These are phyloP conservation scores for Perilla frutescens DNA, from an alignment of 257 asterid species.

Conservation along the genomic window DNA sequence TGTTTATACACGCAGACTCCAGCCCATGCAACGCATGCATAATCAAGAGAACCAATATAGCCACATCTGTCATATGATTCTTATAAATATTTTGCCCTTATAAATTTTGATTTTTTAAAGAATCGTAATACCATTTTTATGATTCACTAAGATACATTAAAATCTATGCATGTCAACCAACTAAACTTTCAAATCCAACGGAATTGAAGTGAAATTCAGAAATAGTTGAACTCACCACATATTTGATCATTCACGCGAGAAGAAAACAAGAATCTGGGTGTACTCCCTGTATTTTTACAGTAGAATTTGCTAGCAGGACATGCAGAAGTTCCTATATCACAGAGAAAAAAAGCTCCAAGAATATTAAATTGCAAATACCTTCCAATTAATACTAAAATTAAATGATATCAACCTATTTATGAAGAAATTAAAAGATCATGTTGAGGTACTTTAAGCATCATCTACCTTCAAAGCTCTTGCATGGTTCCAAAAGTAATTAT, in stretches of 20 bases:
- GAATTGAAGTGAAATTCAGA: background rate
- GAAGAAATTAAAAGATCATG: slow-evolving; percentile 1
- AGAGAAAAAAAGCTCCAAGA: slow-evolving; percentile 25
- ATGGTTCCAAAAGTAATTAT: background rate
- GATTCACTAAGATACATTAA: slow-evolving; percentile 12
- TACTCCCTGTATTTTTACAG: slow-evolving; percentile 87
- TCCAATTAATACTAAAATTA: background rate
- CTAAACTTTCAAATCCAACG: background rate
- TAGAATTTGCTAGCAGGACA: slow-evolving; percentile 90
- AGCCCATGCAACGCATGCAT: slow-evolving; percentile 19
- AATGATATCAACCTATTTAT: slow-evolving; percentile 1
- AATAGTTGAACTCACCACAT: slow-evolving; percentile 65
- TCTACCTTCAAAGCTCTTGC: slow-evolving; percentile 7
- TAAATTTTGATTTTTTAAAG: slow-evolving; percentile 14
- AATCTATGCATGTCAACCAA: slow-evolving; percentile 27
- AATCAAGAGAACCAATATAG: background rate
- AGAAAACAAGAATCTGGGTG: slow-evolving; percentile 79
- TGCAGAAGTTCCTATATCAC: slow-evolving; percentile 81
- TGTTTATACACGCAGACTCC: background rate
- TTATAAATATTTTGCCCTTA: background rate
- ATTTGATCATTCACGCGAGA: slow-evolving; percentile 84
- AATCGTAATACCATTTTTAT: slow-evolving; percentile 9
- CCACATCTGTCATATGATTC: slow-evolving; percentile 2
- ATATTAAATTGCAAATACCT: slow-evolving; percentile 20
- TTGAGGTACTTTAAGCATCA: slow-evolving; percentile 19